These are phyloP conservation scores for Agrostemma githago DNA, from an alignment of 148 eudicot genomes.

Conservation along the genomic window DNA sequence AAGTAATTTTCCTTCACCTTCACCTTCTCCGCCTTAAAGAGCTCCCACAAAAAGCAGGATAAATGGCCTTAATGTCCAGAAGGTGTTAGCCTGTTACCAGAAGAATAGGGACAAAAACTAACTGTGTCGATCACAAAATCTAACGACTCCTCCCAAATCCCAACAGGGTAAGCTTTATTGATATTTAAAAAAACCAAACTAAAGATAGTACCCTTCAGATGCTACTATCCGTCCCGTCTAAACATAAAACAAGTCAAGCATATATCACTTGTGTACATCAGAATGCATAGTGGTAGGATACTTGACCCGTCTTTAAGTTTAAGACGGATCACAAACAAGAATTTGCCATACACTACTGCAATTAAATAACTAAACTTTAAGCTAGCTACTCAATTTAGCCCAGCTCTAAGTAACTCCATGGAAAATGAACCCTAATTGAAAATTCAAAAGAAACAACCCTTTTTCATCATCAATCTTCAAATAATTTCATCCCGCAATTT, in stretches of 20 bases:
- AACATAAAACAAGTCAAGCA: too few relatives aligned
- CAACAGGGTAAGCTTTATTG: background rate
- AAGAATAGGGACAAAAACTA: background rate
- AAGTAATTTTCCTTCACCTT: slow-evolving; percentile 22
- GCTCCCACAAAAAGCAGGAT: background rate
- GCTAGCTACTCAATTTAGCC: background rate
- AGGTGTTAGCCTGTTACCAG: background rate
- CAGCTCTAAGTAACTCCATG: background rate
- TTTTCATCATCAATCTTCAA: background rate
- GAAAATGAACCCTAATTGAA: background rate
- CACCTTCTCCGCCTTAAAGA: background rate
- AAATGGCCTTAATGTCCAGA: background rate
- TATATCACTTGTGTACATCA: too few relatives aligned
- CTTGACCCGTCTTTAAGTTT: too few relatives aligned
- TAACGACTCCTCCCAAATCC: background rate
- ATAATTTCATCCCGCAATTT: background rate
- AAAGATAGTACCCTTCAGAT: too few relatives aligned
- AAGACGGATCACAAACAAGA: too few relatives aligned
- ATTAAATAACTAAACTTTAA: background rate
- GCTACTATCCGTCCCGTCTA: too few relatives aligned
- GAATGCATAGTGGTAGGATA: too few relatives aligned
- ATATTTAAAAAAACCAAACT: background rate
- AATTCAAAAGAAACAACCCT: background rate
- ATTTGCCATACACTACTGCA: too few relatives aligned
- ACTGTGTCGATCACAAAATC: background rate